Conservation (phyloP, 495 filamentous ascomycete genomes). For the Staphylotrichum longicolle region DNA sequence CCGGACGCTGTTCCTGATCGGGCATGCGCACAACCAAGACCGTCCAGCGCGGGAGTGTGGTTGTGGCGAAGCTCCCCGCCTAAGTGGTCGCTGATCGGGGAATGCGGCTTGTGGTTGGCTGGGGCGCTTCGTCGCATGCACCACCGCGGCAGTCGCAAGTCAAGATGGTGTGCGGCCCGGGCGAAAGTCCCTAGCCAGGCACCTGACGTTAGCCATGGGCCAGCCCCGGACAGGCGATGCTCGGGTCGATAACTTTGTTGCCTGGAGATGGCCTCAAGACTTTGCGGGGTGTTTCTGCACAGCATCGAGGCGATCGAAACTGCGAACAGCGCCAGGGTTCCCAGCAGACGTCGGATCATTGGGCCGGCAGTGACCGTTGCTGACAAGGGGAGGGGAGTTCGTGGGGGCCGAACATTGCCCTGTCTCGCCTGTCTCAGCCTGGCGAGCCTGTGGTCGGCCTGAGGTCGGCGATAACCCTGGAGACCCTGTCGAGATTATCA, state of each 20-base stretch:
- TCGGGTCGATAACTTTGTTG: slow-evolving; percentile 11
- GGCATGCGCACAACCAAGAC: slow-evolving; percentile 8
- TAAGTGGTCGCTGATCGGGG: slow-evolving; percentile 3
- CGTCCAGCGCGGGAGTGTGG: slow-evolving; percentile 5
- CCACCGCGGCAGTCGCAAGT: slow-evolving; percentile 26
- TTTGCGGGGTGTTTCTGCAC: neutral
- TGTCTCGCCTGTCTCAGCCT: no score
- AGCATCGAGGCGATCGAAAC: no score
- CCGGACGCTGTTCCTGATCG: slow-evolving; percentile 17
- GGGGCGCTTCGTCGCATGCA: slow-evolving; percentile 20
- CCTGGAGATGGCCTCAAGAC: neutral
- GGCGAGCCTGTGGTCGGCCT: no score
- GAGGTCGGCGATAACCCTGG: no score
- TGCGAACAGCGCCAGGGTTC: neutral
- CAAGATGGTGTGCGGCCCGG: slow-evolving; percentile 18
- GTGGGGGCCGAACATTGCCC: no score
- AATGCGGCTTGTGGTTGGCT: slow-evolving; percentile 23
- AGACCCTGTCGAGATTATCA: slow-evolving; percentile 4
- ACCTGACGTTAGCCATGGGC: neutral
- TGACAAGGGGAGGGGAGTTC: neutral
- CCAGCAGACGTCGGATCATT: neutral
- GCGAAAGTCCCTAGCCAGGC: neutral
- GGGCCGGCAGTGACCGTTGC: neutral
- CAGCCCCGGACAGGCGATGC: neutral
- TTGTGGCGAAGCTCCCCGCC: slow-evolving; percentile 30